Evolutionary conservation across 169 alveolate genomes (phyloP).

Genomic region (Theileria parva): DNA sequence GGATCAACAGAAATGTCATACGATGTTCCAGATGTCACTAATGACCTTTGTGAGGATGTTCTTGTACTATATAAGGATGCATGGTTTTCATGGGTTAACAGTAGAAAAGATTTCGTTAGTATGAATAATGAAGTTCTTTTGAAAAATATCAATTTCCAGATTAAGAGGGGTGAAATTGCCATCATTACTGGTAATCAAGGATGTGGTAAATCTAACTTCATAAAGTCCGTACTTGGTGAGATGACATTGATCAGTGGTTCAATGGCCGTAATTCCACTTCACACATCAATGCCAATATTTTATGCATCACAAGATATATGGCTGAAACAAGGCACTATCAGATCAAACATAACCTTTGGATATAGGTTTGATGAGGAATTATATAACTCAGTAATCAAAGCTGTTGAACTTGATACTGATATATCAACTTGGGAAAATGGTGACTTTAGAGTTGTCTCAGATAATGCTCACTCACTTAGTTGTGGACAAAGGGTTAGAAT

Average conservation of each 20-base stretch:
- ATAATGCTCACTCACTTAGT: slow-evolving; percentile 71
- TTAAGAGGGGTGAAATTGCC: slow-evolving; percentile 1
- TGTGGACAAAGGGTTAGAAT: slow-evolving; percentile 93
- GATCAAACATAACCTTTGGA: slow-evolving; percentile 50
- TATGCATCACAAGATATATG: slow-evolving; percentile 61
- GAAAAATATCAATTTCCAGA: background rate
- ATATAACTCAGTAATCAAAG: slow-evolving; percentile 22
- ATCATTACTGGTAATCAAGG: background rate
- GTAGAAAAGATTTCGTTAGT: background rate
- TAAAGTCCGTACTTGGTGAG: slow-evolving; percentile 61
- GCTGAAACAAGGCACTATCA: slow-evolving; percentile 50
- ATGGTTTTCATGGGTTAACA: slow-evolving; percentile 8
- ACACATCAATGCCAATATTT: slow-evolving; percentile 59
- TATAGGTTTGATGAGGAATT: slow-evolving; percentile 40
- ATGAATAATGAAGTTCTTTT: background rate
- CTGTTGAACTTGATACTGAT: slow-evolving; percentile 48
- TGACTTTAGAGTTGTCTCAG: slow-evolving; percentile 48
- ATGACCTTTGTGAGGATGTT: slow-evolving; percentile 21
- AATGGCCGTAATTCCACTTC: slow-evolving; percentile 59
- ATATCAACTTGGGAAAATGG: slow-evolving; percentile 59
- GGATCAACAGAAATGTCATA: background rate
- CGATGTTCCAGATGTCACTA: background rate
- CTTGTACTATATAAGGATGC: slow-evolving; percentile 6
- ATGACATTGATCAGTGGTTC: slow-evolving; percentile 58
- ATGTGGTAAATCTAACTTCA: slow-evolving; percentile 54